A percentile compares a stretch with the other conserved stretches of the same genome.
Conservation (phyloP, 129 eudicot species). For the Pseudognaphalium luteoalbum region DNA sequence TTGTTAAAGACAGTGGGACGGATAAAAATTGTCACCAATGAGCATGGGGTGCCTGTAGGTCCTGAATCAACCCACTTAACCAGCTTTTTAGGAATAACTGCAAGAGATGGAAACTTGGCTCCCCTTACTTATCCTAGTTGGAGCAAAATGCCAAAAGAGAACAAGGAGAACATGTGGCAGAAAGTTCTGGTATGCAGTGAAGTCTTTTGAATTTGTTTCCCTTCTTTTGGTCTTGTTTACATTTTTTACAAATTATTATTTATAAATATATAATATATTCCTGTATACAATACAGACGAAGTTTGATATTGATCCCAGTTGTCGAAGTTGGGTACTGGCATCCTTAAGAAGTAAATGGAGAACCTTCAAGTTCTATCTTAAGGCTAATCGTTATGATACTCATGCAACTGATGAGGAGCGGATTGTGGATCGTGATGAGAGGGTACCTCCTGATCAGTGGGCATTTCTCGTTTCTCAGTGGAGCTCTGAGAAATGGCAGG, state of each 20-base stretch:
- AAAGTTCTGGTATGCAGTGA: slow-evolving; percentile 45
- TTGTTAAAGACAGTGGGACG: slow-evolving; percentile 29
- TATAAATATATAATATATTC: not conserved
- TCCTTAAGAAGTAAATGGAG: slow-evolving; percentile 52
- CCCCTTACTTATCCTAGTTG: slow-evolving; percentile 53
- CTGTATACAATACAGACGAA: slow-evolving; percentile 33
- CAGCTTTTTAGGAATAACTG: slow-evolving; percentile 45
- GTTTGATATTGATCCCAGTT: slow-evolving; percentile 48
- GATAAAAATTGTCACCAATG: slow-evolving; percentile 35
- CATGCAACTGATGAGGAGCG: slow-evolving; percentile 53
- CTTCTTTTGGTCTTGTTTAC: too few relatives aligned
- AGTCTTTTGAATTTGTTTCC: not conserved
- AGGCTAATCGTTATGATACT: slow-evolving; percentile 35
- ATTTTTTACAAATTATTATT: not conserved
- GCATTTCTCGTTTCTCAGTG: slow-evolving; percentile 42
- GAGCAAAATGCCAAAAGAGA: slow-evolving; percentile 47
- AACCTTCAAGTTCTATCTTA: slow-evolving; percentile 42
- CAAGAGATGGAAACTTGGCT: slow-evolving; percentile 50
- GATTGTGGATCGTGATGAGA: slow-evolving; percentile 49
- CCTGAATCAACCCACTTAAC: slow-evolving; percentile 41
- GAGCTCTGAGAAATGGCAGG: slow-evolving; percentile 49
- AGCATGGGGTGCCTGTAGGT: slow-evolving; percentile 51
- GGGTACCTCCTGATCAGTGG: slow-evolving; percentile 68
- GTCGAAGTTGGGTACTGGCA: slow-evolving; percentile 42
- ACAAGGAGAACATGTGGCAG: slow-evolving; percentile 60